Percentiles rank a stretch among this genome's conserved stretches.
phyloP scores from a whole-genome alignment of 1,284 basidiomycete genomes.

The Rhodotorula sp. region DNA sequence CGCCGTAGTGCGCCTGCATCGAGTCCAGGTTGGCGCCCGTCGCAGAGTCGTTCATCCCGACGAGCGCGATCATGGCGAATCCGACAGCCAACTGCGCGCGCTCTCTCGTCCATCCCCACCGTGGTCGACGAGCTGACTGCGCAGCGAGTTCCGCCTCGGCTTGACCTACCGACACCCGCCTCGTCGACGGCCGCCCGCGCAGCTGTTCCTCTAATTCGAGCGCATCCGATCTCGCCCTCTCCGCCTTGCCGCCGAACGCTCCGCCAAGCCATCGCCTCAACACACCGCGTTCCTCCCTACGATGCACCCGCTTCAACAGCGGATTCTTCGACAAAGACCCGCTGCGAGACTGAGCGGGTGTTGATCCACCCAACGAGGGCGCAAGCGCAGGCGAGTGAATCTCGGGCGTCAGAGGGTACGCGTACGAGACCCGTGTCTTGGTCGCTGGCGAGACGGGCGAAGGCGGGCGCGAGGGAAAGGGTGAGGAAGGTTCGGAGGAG shows the following conservation, averaged over 20 bases:
- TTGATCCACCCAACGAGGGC: background rate
- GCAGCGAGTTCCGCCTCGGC: background rate
- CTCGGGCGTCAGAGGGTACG: constrained; percentile 14
- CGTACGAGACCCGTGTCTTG: background rate
- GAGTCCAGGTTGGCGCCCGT: constrained; percentile 34
- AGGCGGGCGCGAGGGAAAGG: background rate
- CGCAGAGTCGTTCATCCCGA: constrained; percentile 30
- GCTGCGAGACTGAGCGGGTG: background rate
- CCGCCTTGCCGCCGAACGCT: background rate
- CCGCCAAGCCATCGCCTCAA: background rate
- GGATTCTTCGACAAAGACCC: constrained; percentile 21
- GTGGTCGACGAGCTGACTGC: background rate
- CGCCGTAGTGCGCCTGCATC: constrained; percentile 36
- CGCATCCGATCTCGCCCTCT: background rate
- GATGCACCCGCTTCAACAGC: constrained; percentile 18
- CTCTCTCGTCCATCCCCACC: background rate
- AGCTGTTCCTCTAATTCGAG: constrained; percentile 10
- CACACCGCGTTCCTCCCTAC: background rate
- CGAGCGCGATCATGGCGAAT: constrained; percentile 32
- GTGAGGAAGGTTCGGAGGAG: constrained; percentile 13
- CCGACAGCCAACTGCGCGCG: constrained; percentile 21
- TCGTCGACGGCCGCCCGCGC: background rate
- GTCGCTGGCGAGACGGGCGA: background rate
- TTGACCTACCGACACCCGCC: background rate
- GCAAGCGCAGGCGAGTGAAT: background rate